phyloP scores from a whole-genome alignment of 2,329 filamentous ascomycete genomes.

The Fusarium fujikuroi region DNA sequence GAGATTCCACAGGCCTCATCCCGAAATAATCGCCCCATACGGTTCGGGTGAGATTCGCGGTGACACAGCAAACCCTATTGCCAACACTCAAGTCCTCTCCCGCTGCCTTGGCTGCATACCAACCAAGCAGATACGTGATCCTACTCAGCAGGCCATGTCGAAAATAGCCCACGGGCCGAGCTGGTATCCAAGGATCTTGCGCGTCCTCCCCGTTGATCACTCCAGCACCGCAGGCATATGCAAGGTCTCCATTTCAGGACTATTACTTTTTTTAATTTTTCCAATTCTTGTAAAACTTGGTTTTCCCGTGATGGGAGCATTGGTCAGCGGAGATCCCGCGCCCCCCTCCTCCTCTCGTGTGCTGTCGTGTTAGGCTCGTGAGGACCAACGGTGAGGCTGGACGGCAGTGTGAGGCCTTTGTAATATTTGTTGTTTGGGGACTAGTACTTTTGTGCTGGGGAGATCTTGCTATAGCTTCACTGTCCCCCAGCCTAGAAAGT shows the following conservation, averaged over 20 bases:
- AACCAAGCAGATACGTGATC: background rate
- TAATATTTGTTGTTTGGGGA: constrained; percentile 1
- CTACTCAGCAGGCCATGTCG: background rate
- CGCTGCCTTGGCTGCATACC: constrained; percentile 17
- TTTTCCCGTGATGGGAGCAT: background rate
- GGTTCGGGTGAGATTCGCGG: background rate
- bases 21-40: background rate
- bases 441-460: background rate
- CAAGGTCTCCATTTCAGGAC: background rate
- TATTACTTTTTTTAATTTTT: background rate
- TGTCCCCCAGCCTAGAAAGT: constrained; percentile 22
- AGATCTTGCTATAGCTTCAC: constrained; percentile 43
- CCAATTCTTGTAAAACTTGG: background rate
- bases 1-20: background rate
- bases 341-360: constrained; percentile 25
- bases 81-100: background rate
- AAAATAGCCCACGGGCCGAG: constrained; percentile 12
- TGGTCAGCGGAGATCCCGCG: background rate
- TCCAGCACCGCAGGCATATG: background rate
- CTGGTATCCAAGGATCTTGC: background rate
- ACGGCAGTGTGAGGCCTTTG: constrained; percentile 19
- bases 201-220: background rate
- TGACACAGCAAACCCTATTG: background rate
- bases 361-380: constrained; percentile 40
- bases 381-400: constrained; percentile 27